Evolutionary conservation across 2,329 filamentous ascomycete genomes (phyloP).

Genomic region (Zymoseptoria brevis): DNA sequence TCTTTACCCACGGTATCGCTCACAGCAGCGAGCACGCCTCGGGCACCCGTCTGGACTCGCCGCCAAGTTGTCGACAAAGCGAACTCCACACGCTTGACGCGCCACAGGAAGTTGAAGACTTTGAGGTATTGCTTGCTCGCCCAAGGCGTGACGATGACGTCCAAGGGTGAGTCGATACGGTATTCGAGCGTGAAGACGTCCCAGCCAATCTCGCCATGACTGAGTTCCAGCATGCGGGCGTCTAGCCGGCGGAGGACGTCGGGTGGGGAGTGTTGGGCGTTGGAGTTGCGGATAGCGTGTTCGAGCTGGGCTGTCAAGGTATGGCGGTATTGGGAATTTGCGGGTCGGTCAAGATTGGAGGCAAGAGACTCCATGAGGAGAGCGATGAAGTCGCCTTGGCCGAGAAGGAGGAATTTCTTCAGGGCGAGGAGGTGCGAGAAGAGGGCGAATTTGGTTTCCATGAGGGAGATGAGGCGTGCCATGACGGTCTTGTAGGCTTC

Average conservation of each 20-base stretch:
- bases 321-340: slow-evolving; percentile 94
- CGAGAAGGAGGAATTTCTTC: slow-evolving; percentile 89
- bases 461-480: slow-evolving; percentile 84
- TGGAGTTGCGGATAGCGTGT: slow-evolving; percentile 92
- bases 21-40: slow-evolving; percentile 76
- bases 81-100: slow-evolving; percentile 95
- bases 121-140: slow-evolving; percentile 95
- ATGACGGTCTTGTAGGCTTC: slow-evolving; percentile 97
- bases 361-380: slow-evolving; percentile 94
- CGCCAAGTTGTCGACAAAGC: slow-evolving; percentile 86
- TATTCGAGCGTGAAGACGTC: slow-evolving; percentile 98
- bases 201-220: slow-evolving; percentile 96
- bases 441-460: slow-evolving; percentile 90
- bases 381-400: slow-evolving; percentile 94
- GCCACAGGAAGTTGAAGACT: slow-evolving; percentile 98
- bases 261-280: slow-evolving; percentile 87
- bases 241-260: slow-evolving; percentile 88
- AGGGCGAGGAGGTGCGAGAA: slow-evolving; percentile 87
- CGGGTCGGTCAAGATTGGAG: slow-evolving; percentile 84
- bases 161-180: slow-evolving; percentile 91
- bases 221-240: slow-evolving; percentile 95
- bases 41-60: slow-evolving; percentile 86
- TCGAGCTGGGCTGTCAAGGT: slow-evolving; percentile 96
- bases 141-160: slow-evolving; percentile 95
- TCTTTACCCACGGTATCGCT: slow-evolving; percentile 54